These are phyloP conservation scores for Citeromyces matritensis DNA, from an alignment of 805 yeast species.

Conservation along the genomic window DNA sequence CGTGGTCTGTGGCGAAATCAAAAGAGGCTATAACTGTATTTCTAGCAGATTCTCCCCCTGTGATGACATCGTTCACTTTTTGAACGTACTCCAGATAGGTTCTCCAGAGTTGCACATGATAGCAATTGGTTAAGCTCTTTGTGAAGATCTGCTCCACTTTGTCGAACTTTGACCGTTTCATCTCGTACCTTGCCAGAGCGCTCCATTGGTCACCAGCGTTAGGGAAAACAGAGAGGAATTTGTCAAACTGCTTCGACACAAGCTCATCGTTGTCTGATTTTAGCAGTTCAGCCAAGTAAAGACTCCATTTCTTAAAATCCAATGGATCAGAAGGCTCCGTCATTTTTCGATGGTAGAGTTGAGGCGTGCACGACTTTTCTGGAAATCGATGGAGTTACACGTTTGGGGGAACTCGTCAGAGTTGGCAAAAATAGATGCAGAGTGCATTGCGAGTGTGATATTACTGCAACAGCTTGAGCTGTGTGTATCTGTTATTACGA, in stretches of 20 bases:
- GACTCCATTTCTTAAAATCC: too few relatives aligned
- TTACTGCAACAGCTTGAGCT: conserved; percentile 11
- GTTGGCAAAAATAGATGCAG: conserved; percentile 33
- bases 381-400: conserved; percentile 18
- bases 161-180: conserved; percentile 40
- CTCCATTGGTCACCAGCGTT: conserved; percentile 65
- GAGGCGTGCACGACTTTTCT: neutral
- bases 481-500: conserved; percentile 25
- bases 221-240: conserved; percentile 51
- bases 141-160: conserved; percentile 53
- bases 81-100: conserved; percentile 70
- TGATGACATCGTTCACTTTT: conserved; percentile 49
- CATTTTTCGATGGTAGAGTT: too few relatives aligned
- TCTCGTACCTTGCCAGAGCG: conserved; percentile 48
- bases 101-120: conserved; percentile 58
- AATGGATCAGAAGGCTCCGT: too few relatives aligned
- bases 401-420: conserved; percentile 32
- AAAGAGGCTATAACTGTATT: conserved; percentile 65
- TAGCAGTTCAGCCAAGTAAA: too few relatives aligned
- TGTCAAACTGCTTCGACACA: conserved; percentile 41
- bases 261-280: conserved; percentile 36
- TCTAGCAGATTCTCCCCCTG: conserved; percentile 75
- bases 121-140: conserved; percentile 44
- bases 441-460: conserved; percentile 32
- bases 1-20: conserved; percentile 63